A percentile compares a stretch with the other conserved stretches of the same genome.
These are phyloP conservation scores for Gynostemma pentaphyllum DNA, from an alignment of 306 rosid species.

Conservation along the genomic window DNA sequence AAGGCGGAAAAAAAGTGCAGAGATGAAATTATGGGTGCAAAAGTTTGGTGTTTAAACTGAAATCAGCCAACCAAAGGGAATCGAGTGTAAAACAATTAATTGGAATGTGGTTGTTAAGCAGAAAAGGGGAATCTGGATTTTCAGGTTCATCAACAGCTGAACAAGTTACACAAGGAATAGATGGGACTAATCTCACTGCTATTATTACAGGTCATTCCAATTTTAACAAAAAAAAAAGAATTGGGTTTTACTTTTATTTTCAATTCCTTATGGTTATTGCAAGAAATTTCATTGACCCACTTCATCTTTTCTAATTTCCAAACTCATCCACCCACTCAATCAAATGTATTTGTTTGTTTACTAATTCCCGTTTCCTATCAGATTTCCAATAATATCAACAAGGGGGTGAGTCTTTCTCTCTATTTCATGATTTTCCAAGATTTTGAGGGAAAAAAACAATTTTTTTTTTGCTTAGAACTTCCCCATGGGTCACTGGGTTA, in stretches of 20 bases:
- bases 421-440: background rate
- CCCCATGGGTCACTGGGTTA: background rate
- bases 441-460: background rate
- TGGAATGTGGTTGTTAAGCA: conserved; percentile 46
- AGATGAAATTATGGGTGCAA: too few species aligned
- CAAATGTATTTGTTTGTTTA: background rate
- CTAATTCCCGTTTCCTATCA: background rate
- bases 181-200: conserved; percentile 54
- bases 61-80: too few species aligned
- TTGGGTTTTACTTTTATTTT: background rate
- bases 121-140: conserved; percentile 56
- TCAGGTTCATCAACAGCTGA: conserved; percentile 72
- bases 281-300: too few species aligned
- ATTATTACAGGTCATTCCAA: conserved; percentile 45
- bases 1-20: too few species aligned
- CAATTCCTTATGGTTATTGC: too few species aligned
- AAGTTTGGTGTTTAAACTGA: too few species aligned
- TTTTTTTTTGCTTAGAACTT: background rate
- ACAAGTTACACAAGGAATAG: conserved; percentile 46
- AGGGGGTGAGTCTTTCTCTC: background rate
- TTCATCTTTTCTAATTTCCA: too few species aligned
- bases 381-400: background rate
- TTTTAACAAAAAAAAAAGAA: background rate
- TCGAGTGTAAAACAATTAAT: too few species aligned
- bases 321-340: too few species aligned